Percentiles rank a stretch among this genome's conserved stretches.
Conservation (phyloP, 108 stramenopile genomes). For the Nitzschia sp. region DNA sequence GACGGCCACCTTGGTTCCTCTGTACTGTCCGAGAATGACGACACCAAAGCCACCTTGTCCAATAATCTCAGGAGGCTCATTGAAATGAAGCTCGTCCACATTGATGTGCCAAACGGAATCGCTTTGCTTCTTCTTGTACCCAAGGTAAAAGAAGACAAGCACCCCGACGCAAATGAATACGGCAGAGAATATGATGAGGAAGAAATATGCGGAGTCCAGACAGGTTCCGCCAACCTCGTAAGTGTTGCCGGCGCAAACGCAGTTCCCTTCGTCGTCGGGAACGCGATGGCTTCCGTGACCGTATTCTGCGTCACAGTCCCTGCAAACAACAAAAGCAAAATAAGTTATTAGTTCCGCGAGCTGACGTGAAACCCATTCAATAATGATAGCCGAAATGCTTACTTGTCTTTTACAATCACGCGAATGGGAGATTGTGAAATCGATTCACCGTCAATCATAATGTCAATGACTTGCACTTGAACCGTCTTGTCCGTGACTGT, state of each 20-base stretch:
- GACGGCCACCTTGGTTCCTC: slow-evolving; percentile 40
- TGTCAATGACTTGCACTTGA: no score
- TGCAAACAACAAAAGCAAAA: no score
- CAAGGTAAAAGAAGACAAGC: slow-evolving; percentile 12
- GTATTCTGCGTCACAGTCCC: no score
- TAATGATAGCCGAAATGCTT: no score
- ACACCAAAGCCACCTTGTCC: slow-evolving; percentile 46
- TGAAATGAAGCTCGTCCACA: slow-evolving; percentile 24
- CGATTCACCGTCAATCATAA: no score
- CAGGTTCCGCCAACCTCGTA: slow-evolving; percentile 10
- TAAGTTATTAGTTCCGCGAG: no score
- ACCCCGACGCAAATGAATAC: neutral
- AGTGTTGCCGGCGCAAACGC: slow-evolving; percentile 12
- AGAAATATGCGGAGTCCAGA: slow-evolving; percentile 6
- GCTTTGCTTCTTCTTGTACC: slow-evolving; percentile 14
- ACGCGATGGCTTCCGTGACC: no score
- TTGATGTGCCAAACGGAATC: slow-evolving; percentile 29
- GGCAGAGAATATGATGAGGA: slow-evolving; percentile 7
- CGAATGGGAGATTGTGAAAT: no score
- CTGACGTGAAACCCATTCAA: no score
- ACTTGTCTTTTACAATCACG: no score
- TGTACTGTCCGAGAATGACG: slow-evolving; percentile 41
- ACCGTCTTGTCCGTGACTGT: no score
- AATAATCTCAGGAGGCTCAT: slow-evolving; percentile 29
- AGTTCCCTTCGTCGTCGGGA: slow-evolving; percentile 18